A percentile compares a stretch with the other conserved stretches of the same genome.
Evolutionary conservation across 495 filamentous ascomycete species (phyloP).

Genomic region (Evernia prunastri): DNA sequence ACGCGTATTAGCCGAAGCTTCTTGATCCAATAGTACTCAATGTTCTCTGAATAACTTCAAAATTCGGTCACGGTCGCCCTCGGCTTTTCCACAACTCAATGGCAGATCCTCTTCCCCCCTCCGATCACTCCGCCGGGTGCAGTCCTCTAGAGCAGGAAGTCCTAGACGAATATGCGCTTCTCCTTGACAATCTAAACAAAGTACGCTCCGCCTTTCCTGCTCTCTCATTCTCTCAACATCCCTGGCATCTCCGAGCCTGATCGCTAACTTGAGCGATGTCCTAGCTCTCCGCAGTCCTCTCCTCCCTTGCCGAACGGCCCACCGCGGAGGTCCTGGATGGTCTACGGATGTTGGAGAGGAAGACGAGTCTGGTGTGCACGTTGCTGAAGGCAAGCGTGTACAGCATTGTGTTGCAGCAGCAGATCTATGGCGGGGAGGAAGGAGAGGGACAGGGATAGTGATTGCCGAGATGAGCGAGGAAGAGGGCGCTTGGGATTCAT

Average conservation of each 20-base stretch:
- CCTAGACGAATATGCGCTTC: conserved; percentile 81
- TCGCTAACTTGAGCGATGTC: conserved; percentile 21
- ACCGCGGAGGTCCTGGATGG: conserved; percentile 72
- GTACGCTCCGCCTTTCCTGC: conserved; percentile 38
- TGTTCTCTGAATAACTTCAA: too few relatives aligned
- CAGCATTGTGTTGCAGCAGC: conserved; percentile 94
- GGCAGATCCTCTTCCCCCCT: conserved; percentile 1
- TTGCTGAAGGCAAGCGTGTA: conserved; percentile 96
- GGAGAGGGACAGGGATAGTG: conserved; percentile 26
- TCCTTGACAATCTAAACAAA: conserved; percentile 87
- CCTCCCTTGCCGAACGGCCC: conserved; percentile 55
- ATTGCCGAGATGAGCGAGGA: neutral
- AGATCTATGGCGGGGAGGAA: conserved; percentile 54
- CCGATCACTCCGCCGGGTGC: conserved; percentile 31
- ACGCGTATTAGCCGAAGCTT: neutral
- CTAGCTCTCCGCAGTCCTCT: conserved; percentile 52
- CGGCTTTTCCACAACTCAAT: conserved; percentile 1
- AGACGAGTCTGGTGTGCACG: conserved; percentile 90
- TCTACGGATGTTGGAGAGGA: conserved; percentile 81
- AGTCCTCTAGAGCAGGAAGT: conserved; percentile 88
- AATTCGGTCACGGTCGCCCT: too few relatives aligned
- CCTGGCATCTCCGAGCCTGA: neutral
- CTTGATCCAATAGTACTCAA: too few relatives aligned
- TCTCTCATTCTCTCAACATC: neutral
- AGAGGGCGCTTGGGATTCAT: neutral